Evolutionary conservation across 176 grass and related monocot genomes (phyloP).

Genomic region (Phragmites australis): DNA sequence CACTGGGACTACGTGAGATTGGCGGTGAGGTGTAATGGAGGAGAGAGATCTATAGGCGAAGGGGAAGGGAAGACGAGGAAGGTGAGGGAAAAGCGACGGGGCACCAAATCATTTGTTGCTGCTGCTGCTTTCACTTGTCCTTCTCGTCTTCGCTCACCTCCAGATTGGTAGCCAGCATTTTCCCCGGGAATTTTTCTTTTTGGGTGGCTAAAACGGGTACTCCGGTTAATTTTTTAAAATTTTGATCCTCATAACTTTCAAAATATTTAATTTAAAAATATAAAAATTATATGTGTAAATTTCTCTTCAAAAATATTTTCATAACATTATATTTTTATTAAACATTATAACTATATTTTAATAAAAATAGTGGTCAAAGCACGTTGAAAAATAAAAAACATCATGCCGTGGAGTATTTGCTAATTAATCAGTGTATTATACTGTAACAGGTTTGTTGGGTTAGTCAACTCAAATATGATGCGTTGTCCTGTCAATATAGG

Average conservation of each 20-base stretch:
- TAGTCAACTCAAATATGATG: conserved; percentile 17
- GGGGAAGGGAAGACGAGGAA: conserved; percentile 22
- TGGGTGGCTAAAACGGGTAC: background rate
- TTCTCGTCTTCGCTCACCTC: conserved; percentile 3
- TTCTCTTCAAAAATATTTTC: no score
- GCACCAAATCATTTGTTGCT: conserved; percentile 52
- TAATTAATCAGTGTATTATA: background rate
- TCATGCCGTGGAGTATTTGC: no score
- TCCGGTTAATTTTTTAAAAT: no score
- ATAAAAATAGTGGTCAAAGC: no score
- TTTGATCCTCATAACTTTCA: no score
- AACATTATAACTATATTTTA: no score
- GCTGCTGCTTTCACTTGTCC: background rate
- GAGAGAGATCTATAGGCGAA: conserved; percentile 57
- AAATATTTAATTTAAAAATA: no score
- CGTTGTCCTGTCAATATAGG: conserved; percentile 9
- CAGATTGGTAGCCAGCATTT: conserved; percentile 2
- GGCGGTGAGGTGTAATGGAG: conserved; percentile 29
- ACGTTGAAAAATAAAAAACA: no score
- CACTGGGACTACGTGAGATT: conserved; percentile 35
- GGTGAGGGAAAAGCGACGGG: conserved; percentile 67
- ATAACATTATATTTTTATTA: no score
- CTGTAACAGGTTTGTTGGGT: background rate
- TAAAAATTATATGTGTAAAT: no score
- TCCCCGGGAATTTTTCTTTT: background rate